phyloP scores from a whole-genome alignment of 805 yeast genomes.

The Wickerhamiella sergipiensis region DNA sequence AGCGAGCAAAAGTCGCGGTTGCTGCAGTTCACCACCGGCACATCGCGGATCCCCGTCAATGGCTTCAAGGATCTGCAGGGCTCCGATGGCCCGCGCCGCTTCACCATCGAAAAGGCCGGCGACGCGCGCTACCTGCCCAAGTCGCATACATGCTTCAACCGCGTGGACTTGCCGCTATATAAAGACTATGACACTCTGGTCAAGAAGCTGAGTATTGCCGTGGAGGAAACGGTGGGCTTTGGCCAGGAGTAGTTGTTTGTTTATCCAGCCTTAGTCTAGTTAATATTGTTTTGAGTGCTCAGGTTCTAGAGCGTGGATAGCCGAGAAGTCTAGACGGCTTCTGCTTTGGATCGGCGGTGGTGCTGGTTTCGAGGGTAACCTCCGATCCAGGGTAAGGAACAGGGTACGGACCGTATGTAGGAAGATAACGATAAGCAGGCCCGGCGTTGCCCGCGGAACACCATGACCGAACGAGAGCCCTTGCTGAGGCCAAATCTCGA shows the following conservation, averaged over 20 bases:
- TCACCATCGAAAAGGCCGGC: constrained; percentile 97
- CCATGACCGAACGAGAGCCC: not conserved
- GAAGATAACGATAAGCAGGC: not conserved
- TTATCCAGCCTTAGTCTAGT: not conserved
- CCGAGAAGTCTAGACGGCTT: no score
- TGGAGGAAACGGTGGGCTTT: constrained; percentile 97
- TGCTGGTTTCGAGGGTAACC: no score
- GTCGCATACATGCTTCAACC: constrained; percentile 96
- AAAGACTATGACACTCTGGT: constrained; percentile 68
- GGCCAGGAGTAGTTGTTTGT: constrained; percentile 65
- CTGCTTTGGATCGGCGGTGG: no score
- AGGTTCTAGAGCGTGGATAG: no score
- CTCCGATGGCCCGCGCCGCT: constrained; percentile 97
- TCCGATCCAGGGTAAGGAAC: not conserved
- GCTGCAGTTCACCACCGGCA: constrained; percentile 96
- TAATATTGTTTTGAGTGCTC: not conserved
- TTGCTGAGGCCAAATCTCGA: not conserved
- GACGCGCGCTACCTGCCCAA: constrained; percentile 85
- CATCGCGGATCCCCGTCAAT: constrained; percentile 96
- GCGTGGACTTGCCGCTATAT: constrained; percentile 96
- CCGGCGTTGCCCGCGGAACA: not conserved
- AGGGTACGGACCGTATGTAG: not conserved
- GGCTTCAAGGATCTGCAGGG: constrained; percentile 99
- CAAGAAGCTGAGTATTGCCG: constrained; percentile 88
- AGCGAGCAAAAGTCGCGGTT: constrained; percentile 91